Conservation (phyloP, 2,329 filamentous ascomycete genomes). For the Alternaria viburni region DNA sequence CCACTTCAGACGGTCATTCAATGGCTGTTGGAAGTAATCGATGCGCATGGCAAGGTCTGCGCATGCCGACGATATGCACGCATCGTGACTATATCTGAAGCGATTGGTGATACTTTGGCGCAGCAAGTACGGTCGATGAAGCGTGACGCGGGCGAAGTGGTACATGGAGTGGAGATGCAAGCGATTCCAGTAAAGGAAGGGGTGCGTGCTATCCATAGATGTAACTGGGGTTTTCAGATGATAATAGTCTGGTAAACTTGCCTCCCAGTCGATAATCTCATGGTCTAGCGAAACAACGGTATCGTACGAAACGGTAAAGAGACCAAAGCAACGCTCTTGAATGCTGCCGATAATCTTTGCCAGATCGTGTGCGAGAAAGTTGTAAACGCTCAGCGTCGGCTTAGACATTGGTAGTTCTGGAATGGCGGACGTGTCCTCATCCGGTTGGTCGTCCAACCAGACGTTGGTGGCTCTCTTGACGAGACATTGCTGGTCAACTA, state of each 20-base stretch:
- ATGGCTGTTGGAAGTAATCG: constrained; percentile 35
- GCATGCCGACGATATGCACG: constrained; percentile 51
- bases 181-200: constrained; percentile 48
- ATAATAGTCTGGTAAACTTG: constrained; percentile 46
- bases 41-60: constrained; percentile 50
- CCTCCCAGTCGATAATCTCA: constrained; percentile 44
- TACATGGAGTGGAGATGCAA: constrained; percentile 50
- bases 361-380: constrained; percentile 41
- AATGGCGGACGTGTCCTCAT: constrained; percentile 35
- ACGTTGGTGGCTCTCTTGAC: constrained; percentile 49
- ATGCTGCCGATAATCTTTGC: constrained; percentile 50
- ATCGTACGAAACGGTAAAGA: constrained; percentile 48
- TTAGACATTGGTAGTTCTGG: constrained; percentile 33
- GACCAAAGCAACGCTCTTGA: constrained; percentile 50
- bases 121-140: constrained; percentile 51
- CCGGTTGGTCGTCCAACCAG: constrained; percentile 47
- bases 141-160: constrained; percentile 51
- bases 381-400: constrained; percentile 46
- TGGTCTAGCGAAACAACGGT: constrained; percentile 47
- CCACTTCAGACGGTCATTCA: constrained; percentile 45
- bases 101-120: constrained; percentile 51
- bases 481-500: constrained; percentile 50
- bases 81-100: constrained; percentile 50
- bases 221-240: constrained; percentile 41
- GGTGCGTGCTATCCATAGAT: constrained; percentile 34